These are phyloP conservation scores for Diplodia sapinea DNA, from an alignment of 2,329 filamentous ascomycete genomes.

Conservation along the genomic window DNA sequence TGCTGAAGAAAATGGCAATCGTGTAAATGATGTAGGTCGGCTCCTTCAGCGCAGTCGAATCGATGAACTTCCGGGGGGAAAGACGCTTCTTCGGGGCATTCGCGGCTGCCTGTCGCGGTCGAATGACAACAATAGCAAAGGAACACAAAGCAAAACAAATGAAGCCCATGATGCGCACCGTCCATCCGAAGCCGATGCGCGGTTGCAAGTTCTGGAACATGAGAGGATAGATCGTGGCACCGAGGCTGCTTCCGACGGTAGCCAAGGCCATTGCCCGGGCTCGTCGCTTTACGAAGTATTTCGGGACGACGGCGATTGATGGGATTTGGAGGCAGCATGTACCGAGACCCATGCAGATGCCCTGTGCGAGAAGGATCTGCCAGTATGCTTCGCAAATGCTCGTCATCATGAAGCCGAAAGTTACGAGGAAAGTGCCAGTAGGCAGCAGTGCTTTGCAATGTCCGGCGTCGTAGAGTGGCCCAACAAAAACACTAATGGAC, in stretches of 20 bases:
- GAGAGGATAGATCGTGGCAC: conserved; percentile 46
- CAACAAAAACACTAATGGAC: conserved; percentile 53
- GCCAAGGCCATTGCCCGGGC: conserved; percentile 54
- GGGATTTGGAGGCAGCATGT: conserved; percentile 53
- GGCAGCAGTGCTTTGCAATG: conserved; percentile 53
- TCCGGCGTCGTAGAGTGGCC: conserved; percentile 57
- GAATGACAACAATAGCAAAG: conserved; percentile 51
- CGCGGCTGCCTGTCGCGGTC: conserved; percentile 50
- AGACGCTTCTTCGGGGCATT: neutral
- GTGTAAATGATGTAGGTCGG: conserved; percentile 50
- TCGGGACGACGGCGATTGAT: conserved; percentile 53
- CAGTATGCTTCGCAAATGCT: conserved; percentile 55
- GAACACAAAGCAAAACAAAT: conserved; percentile 60
- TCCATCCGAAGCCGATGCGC: conserved; percentile 66
- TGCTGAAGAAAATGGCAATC: conserved; percentile 51
- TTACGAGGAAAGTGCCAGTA: conserved; percentile 52
- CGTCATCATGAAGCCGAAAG: conserved; percentile 60
- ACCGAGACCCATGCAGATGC: conserved; percentile 56
- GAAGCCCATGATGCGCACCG: conserved; percentile 69
- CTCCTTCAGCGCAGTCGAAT: neutral
- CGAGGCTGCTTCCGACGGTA: conserved; percentile 48
- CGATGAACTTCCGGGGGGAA: conserved; percentile 38
- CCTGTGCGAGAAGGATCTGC: conserved; percentile 58
- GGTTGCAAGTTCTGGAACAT: conserved; percentile 64
- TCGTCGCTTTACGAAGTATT: conserved; percentile 54